Conservation (phyloP, 805 yeast species). For the Candida stauntonica region DNA sequence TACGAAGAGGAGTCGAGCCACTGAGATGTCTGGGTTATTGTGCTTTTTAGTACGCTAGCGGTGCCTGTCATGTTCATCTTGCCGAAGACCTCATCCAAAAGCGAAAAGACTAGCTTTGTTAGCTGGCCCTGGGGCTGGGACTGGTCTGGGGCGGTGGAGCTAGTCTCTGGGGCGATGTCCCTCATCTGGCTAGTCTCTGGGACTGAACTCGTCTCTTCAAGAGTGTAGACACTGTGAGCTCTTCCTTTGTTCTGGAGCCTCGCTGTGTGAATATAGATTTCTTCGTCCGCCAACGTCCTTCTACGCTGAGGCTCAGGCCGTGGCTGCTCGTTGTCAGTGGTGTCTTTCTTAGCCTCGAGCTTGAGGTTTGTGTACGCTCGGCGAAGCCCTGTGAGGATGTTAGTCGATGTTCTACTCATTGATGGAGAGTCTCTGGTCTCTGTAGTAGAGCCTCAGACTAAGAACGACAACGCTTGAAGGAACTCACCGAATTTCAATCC, state of each 20-base stretch:
- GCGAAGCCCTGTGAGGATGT: not conserved
- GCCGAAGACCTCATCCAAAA: conserved; percentile 18
- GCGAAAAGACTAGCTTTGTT: too few species aligned
- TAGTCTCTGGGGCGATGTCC: too few species aligned
- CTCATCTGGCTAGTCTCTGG: too few species aligned
- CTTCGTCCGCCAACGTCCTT: conserved; percentile 9
- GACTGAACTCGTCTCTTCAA: too few species aligned
- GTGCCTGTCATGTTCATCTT: conserved; percentile 11
- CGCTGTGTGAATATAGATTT: conserved; percentile 6
- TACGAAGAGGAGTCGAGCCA: conserved; percentile 19
- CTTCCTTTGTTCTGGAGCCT: conserved; percentile 4
- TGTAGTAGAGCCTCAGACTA: too few species aligned
- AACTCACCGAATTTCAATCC: too few species aligned
- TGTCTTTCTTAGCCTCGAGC: not conserved
- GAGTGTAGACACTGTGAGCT: not conserved
- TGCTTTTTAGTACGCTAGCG: conserved; percentile 2
- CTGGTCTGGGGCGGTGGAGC: not conserved
- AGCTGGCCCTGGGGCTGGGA: too few species aligned
- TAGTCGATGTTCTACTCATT: too few species aligned
- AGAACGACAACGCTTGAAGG: too few species aligned
- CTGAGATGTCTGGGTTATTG: not conserved
- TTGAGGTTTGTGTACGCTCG: not conserved
- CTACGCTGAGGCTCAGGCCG: too few species aligned
- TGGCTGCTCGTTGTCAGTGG: not conserved
- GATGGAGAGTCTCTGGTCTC: too few species aligned